Conservation (phyloP, 805 yeast species). For the Danielia reshetovae region DNA sequence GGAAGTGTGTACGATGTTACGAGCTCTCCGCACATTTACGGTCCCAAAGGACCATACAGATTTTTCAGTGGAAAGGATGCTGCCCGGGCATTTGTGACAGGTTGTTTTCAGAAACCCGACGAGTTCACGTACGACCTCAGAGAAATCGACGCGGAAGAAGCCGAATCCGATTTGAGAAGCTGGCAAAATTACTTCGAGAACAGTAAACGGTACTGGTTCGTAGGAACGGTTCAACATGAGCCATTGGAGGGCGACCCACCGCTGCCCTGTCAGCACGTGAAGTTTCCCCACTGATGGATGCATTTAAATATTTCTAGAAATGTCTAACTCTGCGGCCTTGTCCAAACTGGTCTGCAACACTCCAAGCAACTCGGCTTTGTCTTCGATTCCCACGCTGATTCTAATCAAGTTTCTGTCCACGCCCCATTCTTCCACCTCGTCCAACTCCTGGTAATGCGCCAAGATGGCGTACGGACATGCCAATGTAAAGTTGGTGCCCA, state of each 20-base stretch:
- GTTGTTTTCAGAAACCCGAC: conserved; percentile 52
- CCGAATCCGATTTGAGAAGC: conserved; percentile 33
- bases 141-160: conserved; percentile 47
- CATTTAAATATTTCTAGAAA: not conserved
- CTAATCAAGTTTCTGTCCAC: conserved; percentile 75
- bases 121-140: conserved; percentile 66
- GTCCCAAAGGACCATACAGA: conserved; percentile 54
- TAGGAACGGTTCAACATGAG: conserved; percentile 51
- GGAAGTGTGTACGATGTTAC: conserved; percentile 67
- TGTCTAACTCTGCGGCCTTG: not conserved
- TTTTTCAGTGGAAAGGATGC: conserved; percentile 63
- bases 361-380: conserved; percentile 46
- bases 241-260: conserved; percentile 49
- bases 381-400: conserved; percentile 84
- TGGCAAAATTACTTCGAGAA: conserved; percentile 53
- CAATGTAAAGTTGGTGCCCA: conserved; percentile 85
- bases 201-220: conserved; percentile 54
- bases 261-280: conserved; percentile 36
- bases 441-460: conserved; percentile 80
- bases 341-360: conserved; percentile 15
- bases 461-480: conserved; percentile 87
- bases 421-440: conserved; percentile 77
- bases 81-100: conserved; percentile 67
- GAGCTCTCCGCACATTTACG: conserved; percentile 47
- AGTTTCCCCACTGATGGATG: conserved; percentile 6